Percentiles rank a stretch among this genome's conserved stretches.
Conservation (phyloP, 805 yeast genomes). For the Saccharomycopsis fermentans region DNA sequence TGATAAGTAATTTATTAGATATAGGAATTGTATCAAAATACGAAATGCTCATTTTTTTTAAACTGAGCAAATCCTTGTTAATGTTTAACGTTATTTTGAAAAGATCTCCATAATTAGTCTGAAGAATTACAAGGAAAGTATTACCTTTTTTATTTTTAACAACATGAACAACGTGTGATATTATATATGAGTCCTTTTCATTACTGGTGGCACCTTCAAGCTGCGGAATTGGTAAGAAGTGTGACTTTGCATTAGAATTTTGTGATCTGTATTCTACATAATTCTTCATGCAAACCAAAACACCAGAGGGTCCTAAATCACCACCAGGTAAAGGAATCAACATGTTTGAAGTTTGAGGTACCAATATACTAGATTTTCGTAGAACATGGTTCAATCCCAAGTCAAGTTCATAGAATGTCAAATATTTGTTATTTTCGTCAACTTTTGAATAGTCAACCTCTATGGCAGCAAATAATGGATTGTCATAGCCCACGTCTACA, state of each 20-base stretch:
- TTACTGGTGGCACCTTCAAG: conserved; percentile 15
- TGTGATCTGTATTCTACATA: conserved; percentile 41
- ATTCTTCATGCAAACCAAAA: conserved; percentile 52
- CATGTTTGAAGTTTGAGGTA: conserved; percentile 35
- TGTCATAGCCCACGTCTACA: conserved; percentile 68
- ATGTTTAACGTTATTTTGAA: conserved; percentile 52
- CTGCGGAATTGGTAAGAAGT: conserved; percentile 46
- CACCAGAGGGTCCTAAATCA: conserved; percentile 60
- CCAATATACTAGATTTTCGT: conserved; percentile 34
- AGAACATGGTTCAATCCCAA: conserved; percentile 74
- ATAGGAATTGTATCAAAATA: conserved; percentile 73
- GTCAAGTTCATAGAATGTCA: conserved; percentile 74
- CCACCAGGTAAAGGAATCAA: conserved; percentile 66
- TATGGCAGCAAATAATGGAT: conserved; percentile 75
- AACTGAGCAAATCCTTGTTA: conserved; percentile 26
- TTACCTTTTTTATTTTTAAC: conserved; percentile 35
- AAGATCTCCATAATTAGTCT: conserved; percentile 62
- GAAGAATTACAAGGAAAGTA: conserved; percentile 58
- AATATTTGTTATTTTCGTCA: conserved; percentile 30
- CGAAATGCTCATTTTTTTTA: conserved; percentile 37
- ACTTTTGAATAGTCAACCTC: conserved; percentile 48
- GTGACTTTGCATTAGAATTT: conserved; percentile 24
- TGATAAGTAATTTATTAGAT: conserved; percentile 44
- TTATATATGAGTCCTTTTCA: conserved; percentile 28
- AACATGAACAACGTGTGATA: conserved; percentile 54